Base-by-base conservation (phyloP, 768 basidiomycete species). In the Favolaschia claudopus region DNA sequence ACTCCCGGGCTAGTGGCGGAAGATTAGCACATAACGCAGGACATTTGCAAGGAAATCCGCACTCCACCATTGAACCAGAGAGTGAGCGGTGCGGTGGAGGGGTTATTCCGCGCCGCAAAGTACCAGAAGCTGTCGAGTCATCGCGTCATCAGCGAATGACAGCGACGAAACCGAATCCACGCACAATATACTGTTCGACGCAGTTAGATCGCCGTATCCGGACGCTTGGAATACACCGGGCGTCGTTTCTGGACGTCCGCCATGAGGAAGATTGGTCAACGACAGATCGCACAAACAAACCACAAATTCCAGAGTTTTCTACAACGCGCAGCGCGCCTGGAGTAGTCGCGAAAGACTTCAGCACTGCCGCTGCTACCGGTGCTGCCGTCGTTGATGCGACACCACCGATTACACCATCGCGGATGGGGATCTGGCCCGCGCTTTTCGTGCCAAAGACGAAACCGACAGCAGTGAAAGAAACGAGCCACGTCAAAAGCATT, bases 391-490 rank as follows among this genome's bases (percentile, higher is more conserved):
- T 43, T 28, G 15, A 45, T 19, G 7, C 33, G 22, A 82, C 78
- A 28, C 83, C 85, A 31, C 83, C 86, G 28, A 82, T 59, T 13
- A 85, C 77, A 0, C 85, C 86, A 31, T 82, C 72, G 17, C 85
- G 66, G 7, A 80, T 58, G 2, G 85, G 83, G 14, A 86, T 67
- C 68, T 85, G 82, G 15, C 76, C 70, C 19, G 71, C 74, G 27
- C 55, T 36, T 27, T 48, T 48, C 3, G 32, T 38, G 45, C 14
- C 55, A 5, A 56, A 7, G 38, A 58, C 56, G 15, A 61, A 64
- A 17, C 61, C 47, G 13, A 66, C 28, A 15, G 55, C 22, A 1
- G 46, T 19, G 15, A 49, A 14, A 10, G 46, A 34, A 12, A 60
- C 64, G 14, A 69, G 60, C n/a, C 55, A 63, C 7, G 58, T 32